Conservation (phyloP, 2,329 filamentous ascomycete species). For the Beauveria asiatica region DNA sequence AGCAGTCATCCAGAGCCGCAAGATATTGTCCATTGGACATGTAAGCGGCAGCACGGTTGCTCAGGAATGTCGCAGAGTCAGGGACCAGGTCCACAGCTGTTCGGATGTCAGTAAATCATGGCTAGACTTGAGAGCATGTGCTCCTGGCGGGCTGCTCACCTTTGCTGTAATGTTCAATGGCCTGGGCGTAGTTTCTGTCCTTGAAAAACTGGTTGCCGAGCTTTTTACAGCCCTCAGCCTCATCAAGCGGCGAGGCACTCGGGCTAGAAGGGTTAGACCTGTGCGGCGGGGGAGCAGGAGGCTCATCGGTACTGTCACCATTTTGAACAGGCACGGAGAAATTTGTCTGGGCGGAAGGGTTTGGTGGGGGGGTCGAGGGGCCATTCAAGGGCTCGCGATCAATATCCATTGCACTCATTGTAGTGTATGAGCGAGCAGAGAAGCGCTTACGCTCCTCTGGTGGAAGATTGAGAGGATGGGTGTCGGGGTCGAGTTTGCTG, state of each 20-base stretch:
- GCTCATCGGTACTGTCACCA: conserved; percentile 34
- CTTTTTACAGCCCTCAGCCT: conserved; percentile 87
- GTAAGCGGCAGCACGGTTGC: conserved; percentile 89
- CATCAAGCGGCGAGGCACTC: conserved; percentile 49
- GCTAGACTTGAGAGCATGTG: not conserved
- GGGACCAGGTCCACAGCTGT: conserved; percentile 86
- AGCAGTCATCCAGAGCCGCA: conserved; percentile 80
- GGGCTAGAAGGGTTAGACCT: conserved; percentile 54
- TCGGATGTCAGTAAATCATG: conserved; percentile 13
- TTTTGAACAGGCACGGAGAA: conserved; percentile 47
- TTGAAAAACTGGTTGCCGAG: conserved; percentile 97
- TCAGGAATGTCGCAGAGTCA: conserved; percentile 78
- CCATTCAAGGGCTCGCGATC: conserved; percentile 55
- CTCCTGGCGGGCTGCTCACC: conserved; percentile 46
- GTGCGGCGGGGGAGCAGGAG: conserved; percentile 64
- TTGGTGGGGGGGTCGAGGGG: conserved; percentile 44
- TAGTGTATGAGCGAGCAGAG: conserved; percentile 53
- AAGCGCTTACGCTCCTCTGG: conserved; percentile 79
- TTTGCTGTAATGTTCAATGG: conserved; percentile 91
- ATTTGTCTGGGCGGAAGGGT: conserved; percentile 32
- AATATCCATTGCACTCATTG: conserved; percentile 65
- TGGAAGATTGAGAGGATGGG: conserved; percentile 81
- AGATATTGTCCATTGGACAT: conserved; percentile 78
- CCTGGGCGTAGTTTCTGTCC: conserved; percentile 78
- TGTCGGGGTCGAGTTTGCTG: conserved; percentile 56